Evolutionary conservation across 2,329 filamentous ascomycete species (phyloP).

Genomic region (Alternaria sp.): DNA sequence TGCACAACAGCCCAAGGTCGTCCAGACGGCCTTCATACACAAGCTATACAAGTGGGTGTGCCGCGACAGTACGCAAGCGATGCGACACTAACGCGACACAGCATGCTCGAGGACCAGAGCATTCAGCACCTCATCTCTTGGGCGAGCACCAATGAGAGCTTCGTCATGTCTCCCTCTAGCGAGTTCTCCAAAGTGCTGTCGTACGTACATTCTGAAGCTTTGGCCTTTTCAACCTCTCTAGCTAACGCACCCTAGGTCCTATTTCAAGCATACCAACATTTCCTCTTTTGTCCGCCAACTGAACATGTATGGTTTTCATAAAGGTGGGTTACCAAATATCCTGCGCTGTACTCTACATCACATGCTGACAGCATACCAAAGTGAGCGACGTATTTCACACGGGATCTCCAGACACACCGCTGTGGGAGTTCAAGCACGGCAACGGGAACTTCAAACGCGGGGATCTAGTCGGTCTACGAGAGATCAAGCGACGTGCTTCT

Average conservation of each 20-base stretch:
- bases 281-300: slow-evolving; percentile 97
- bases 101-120: slow-evolving; percentile 93
- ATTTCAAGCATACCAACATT: slow-evolving; percentile 99
- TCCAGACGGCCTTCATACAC: slow-evolving; percentile 98
- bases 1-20: slow-evolving; percentile 93
- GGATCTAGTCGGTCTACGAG: slow-evolving; percentile 86
- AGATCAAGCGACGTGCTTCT: slow-evolving; percentile 95
- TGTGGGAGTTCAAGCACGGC: slow-evolving; percentile 99
- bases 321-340: slow-evolving; percentile 67
- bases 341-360: slow-evolving; percentile 5
- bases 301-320: slow-evolving; percentile 99
- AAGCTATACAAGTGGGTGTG: slow-evolving; percentile 91
- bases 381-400: slow-evolving; percentile 99
- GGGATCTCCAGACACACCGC: slow-evolving; percentile 86
- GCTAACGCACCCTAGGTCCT: slow-evolving; percentile 70
- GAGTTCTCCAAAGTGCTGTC: slow-evolving; percentile 98
- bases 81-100: slow-evolving; percentile 56
- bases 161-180: slow-evolving; percentile 96
- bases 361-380: slow-evolving; percentile 51
- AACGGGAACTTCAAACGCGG: slow-evolving; percentile 97
- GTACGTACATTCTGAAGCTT: slow-evolving; percentile 65
- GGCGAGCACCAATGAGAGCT: slow-evolving; percentile 93
- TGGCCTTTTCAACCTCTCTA: slow-evolving; percentile 39
- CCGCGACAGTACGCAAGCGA: slow-evolving; percentile 13
- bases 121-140: slow-evolving; percentile 98